Conservation (phyloP, 495 filamentous ascomycete species). For the Hypoxylon trugodes region DNA sequence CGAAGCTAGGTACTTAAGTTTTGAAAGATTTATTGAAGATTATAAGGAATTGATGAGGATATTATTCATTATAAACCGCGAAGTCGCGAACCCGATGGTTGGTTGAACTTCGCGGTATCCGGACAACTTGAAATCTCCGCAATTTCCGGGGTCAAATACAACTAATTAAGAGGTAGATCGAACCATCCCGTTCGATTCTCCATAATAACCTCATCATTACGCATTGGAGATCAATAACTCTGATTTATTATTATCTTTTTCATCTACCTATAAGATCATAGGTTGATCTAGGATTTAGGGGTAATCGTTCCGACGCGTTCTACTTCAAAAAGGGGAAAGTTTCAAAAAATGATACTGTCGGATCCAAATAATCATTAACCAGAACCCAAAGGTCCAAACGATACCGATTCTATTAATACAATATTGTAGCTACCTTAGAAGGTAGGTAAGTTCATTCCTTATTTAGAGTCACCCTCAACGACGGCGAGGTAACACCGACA, state of each 20-base stretch:
- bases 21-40: background rate
- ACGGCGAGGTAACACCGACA: constrained; percentile 40
- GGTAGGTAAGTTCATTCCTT: constrained; percentile 21
- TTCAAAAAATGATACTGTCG: no score
- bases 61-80: background rate
- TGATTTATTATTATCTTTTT: no score
- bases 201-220: constrained; percentile 7
- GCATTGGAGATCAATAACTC: background rate
- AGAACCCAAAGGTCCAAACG: no score
- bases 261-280: no score
- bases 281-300: no score
- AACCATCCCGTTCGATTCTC: constrained; percentile 6
- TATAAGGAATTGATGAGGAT: background rate
- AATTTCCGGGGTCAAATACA: background rate
- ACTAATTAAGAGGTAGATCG: background rate
- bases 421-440: no score
- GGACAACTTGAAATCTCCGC: constrained; percentile 36
- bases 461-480: constrained; percentile 38
- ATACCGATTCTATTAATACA: background rate
- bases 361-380: no score
- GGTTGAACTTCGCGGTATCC: background rate
- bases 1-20: no score
- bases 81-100: background rate
- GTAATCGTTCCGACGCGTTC: no score
- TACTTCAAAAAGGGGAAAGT: no score